phyloP scores from a whole-genome alignment of 306 rosid species.

The Fragaria iinumae region DNA sequence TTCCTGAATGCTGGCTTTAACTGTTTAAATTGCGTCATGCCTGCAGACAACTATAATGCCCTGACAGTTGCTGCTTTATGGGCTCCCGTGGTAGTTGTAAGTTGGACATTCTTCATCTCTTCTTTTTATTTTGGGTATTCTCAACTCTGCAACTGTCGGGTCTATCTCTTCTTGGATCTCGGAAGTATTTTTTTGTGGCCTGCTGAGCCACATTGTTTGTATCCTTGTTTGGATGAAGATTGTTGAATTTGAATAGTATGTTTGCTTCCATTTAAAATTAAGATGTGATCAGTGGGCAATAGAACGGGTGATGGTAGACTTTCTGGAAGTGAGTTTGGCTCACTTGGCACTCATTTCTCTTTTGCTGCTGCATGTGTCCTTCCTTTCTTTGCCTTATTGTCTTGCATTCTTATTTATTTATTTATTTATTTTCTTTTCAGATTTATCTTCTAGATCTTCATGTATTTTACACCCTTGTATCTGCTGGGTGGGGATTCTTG shows the following conservation, averaged over 20 bases:
- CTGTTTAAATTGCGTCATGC: conserved; percentile 11
- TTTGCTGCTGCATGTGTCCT: background rate
- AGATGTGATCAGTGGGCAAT: background rate
- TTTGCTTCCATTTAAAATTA: background rate
- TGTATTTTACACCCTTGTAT: conserved; percentile 71
- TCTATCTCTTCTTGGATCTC: background rate
- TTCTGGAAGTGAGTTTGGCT: background rate
- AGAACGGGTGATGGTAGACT: background rate
- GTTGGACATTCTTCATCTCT: conserved; percentile 28
- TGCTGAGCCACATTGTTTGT: background rate
- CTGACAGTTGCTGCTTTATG: conserved; percentile 66
- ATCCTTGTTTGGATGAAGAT: background rate
- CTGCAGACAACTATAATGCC: conserved; percentile 84
- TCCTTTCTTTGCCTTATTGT: background rate
- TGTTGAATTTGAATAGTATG: background rate
- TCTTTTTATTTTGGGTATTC: background rate
- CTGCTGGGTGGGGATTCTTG: conserved; percentile 82
- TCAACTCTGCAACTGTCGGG: background rate
- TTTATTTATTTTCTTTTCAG: conserved; percentile 39
- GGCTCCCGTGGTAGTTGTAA: conserved; percentile 85
- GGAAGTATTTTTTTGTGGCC: background rate
- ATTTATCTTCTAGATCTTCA: conserved; percentile 78
- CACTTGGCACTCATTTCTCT: background rate
- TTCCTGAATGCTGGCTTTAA: conserved; percentile 14
- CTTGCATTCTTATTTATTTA: background rate